A percentile compares a stretch with the other conserved stretches of the same genome.
phyloP scores from a whole-genome alignment of 768 basidiomycete species.

The Psilocybe subaeruginosa region DNA sequence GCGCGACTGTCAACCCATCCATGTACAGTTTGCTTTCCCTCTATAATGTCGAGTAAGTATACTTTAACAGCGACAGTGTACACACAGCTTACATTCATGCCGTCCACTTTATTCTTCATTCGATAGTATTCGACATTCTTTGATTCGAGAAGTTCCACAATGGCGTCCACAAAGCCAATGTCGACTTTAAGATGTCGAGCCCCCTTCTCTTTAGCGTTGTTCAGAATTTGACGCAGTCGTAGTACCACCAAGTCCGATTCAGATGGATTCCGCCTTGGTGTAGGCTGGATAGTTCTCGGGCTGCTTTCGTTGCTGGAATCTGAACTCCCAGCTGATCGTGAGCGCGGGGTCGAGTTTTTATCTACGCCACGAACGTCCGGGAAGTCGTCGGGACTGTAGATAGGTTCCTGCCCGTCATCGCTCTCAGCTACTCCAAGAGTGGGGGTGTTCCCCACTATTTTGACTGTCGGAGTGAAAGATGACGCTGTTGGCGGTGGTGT shows the following conservation, averaged over 20 bases:
- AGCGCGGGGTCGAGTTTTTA: too few relatives aligned
- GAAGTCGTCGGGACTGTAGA: not conserved
- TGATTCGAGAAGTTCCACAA: slow-evolving; percentile 68
- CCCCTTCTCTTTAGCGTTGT: slow-evolving; percentile 61
- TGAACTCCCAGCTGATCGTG: not conserved
- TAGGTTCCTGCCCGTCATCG: not conserved
- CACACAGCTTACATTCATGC: slow-evolving; percentile 73
- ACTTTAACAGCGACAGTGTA: not conserved
- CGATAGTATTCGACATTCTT: slow-evolving; percentile 60
- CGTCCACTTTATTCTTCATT: slow-evolving; percentile 80
- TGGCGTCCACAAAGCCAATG: slow-evolving; percentile 68
- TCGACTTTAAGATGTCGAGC: slow-evolving; percentile 71
- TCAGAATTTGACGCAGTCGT: slow-evolving; percentile 63
- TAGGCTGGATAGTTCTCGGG: not conserved
- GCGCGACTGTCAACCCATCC: slow-evolving; percentile 89
- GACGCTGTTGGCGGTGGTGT: slow-evolving; percentile 39
- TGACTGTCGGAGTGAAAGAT: slow-evolving; percentile 15
- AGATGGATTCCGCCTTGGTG: slow-evolving; percentile 36
- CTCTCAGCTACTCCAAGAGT: not conserved
- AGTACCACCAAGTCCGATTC: slow-evolving; percentile 51
- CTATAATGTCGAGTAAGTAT: slow-evolving; percentile 41
- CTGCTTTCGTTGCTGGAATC: not conserved
- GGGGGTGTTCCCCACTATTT: not conserved
- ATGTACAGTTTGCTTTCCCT: slow-evolving; percentile 90
- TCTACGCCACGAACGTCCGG: not conserved